Base-by-base conservation (phyloP, 75 land plant species). In the Selaginella moellendorffii region DNA sequence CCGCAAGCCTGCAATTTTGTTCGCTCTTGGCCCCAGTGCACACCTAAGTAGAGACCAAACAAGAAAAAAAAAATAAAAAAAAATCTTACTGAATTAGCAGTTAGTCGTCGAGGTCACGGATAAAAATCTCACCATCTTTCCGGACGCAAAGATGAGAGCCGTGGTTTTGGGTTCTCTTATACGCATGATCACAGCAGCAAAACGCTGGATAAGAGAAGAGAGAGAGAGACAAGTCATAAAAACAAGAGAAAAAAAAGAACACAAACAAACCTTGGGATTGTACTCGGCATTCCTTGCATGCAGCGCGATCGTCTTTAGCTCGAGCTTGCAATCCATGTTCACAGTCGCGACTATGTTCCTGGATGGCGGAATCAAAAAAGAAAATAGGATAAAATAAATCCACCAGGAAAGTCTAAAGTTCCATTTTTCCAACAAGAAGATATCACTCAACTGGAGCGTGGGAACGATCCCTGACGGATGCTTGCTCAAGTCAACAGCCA, bases 281-380 rank as follows among this genome's bases (percentile, higher is more conserved):
- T 91, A 91, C 63, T 91, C 97, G 24, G 97, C 88, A 80, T 90
- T 90, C 2, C 92, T 76, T n/a, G 92, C 91, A 67, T 82, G 83
- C 9, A 84, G 68, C 5, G 92, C 97, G 64, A 90, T 87, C 26
- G 72, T 69, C 67, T 84, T 82, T 26, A 90, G 78, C 31, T 90
- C 84, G 77, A 90, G 56, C 67, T 78, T 79, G 78, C 97, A 90
- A 28, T 77, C 92, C 71, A 87, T 71, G 52, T 90, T 85, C 18
- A 90, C 97, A 24, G 97, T 87, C 0, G 97, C 81, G 0, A 90
- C 97, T 52, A 90, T 79, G 58, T 90, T 90, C 74, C 97, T 90
- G 71, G 42, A 30, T 28, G 46, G 5, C 46, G 14, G 46, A 36
- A 36, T 36, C 5, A 36, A 36, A 5, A 5, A 5, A 36, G 14